Evolutionary conservation across 495 filamentous ascomycete species (phyloP), one percentile per base, ranked within the genome.

Genomic region (Xylaria bambusicola): DNA sequence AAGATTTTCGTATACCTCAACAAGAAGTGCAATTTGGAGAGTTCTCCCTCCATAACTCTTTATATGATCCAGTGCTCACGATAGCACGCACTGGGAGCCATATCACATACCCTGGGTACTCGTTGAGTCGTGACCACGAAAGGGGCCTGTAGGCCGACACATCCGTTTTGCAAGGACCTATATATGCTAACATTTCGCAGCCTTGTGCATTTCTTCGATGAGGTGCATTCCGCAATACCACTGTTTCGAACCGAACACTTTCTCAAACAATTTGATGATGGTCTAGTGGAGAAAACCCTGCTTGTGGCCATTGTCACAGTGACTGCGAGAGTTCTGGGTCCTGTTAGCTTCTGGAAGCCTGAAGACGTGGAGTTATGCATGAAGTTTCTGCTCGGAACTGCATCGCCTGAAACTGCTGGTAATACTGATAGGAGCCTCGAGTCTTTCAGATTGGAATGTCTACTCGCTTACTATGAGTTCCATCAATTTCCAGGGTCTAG

Each of bases 401-500:
- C 56, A 3, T 51, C 62, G 10, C 48, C 46, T 9, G 61, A 60
- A 0, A 52, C n/a, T 1, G 41, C 31, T 10, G 17, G 45, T 17
- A 23, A 31, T 24, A 51, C 50, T 27, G 51, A 24, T 5, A 49
- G 40, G n/a, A 53, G 57, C 20, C 67, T 75, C 13, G 62, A 70
- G 47, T 61, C 61, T 20, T 69, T 74, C 24, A 67, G 70, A 21
- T 64, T 67, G 29, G 68, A 71, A 26, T 75, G 62, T 61, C n/a
- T 76, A 9, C 58, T 76, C n/a, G 69, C 74, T 3, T 71, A 70
- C 42, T 75, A 76, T 52, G 66, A 73, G 10, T 75, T 74, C 36
- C 72, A 73, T 54, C 69, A 70, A 36, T 73, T 64, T 41, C 74
- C 71, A 8, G 71, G 71, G 6, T 62, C 64, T 9, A 52, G 63